phyloP scores from a whole-genome alignment of 148 eudicot species.

The Oxyria digyna region DNA sequence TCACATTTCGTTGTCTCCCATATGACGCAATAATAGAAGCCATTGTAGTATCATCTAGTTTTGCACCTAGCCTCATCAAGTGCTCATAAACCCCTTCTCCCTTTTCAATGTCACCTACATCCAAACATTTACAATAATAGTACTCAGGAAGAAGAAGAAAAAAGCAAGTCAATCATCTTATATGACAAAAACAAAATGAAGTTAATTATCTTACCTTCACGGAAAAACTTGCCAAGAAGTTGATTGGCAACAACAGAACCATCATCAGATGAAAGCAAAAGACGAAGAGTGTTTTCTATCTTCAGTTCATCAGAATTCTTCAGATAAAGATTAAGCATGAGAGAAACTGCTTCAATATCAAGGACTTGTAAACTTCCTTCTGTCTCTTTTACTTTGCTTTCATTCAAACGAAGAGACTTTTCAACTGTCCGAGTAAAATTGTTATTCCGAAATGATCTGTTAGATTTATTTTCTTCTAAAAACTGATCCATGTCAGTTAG shows the following conservation, averaged over 20 bases:
- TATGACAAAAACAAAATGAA: neutral
- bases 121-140: neutral
- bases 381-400: slow-evolving; percentile 12
- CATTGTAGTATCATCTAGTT: slow-evolving; percentile 33
- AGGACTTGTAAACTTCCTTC: slow-evolving; percentile 21
- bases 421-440: slow-evolving; percentile 35
- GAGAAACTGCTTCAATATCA: slow-evolving; percentile 40
- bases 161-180: neutral
- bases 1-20: slow-evolving; percentile 44
- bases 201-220: slow-evolving; percentile 31
- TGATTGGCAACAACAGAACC: slow-evolving; percentile 51
- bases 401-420: slow-evolving; percentile 20
- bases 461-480: slow-evolving; percentile 28
- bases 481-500: slow-evolving; percentile 41
- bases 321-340: slow-evolving; percentile 47
- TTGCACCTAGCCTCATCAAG: slow-evolving; percentile 35
- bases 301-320: slow-evolving; percentile 23
- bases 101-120: slow-evolving; percentile 41
- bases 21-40: slow-evolving; percentile 55
- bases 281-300: slow-evolving; percentile 28
- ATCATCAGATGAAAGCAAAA: slow-evolving; percentile 41
- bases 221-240: slow-evolving; percentile 38
- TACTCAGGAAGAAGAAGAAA: neutral
- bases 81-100: slow-evolving; percentile 40
- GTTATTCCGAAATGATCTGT: slow-evolving; percentile 22